Evolutionary conservation across 257 asterid genomes (phyloP).

Genomic region (Gynochthodes officinalis): DNA sequence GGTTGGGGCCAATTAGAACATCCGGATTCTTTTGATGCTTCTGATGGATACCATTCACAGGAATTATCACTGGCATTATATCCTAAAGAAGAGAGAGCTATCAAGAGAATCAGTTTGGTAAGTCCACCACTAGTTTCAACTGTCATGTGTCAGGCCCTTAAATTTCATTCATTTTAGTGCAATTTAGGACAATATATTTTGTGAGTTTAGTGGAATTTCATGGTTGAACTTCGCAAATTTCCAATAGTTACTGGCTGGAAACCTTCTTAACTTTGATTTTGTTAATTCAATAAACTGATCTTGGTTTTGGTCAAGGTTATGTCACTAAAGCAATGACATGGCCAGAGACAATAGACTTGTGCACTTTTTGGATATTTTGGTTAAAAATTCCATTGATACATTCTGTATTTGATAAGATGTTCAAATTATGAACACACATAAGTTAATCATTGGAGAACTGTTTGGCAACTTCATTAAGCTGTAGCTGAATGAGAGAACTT

Average conservation of each 20-base stretch:
- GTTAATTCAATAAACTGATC: background rate
- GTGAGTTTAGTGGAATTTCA: background rate
- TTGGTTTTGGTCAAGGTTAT: background rate
- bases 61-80: conserved; percentile 72
- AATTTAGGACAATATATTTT: background rate
- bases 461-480: background rate
- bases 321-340: background rate
- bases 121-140: conserved; percentile 13
- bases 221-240: background rate
- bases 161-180: background rate
- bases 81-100: conserved; percentile 57
- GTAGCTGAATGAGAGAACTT: no score
- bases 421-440: background rate
- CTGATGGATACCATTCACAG: conserved; percentile 81
- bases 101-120: conserved; percentile 67
- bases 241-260: background rate
- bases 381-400: background rate
- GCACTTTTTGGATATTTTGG: background rate
- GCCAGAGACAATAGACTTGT: background rate
- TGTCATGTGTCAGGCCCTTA: background rate
- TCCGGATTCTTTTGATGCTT: conserved; percentile 68
- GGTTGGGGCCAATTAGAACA: conserved; percentile 80
- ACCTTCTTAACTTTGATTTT: background rate
- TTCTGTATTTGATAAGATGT: background rate
- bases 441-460: background rate